phyloP scores from a whole-genome alignment of 2,329 filamentous ascomycete species.

The Monascus ruber region DNA sequence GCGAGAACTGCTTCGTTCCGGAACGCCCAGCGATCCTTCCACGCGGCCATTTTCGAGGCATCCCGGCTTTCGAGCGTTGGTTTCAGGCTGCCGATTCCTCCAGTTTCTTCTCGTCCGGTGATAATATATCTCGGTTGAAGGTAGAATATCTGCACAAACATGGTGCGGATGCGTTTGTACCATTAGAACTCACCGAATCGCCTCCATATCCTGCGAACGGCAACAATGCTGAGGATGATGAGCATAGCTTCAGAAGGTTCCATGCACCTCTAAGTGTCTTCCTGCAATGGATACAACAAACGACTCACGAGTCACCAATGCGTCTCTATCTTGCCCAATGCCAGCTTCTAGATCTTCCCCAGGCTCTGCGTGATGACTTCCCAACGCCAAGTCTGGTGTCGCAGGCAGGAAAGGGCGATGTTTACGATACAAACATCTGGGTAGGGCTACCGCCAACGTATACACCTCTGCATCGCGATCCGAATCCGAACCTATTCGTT shows the following conservation, averaged over 20 bases:
- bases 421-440: conserved; percentile 86
- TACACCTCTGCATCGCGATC: conserved; percentile 83
- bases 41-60: conserved; percentile 26
- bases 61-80: conserved; percentile 51
- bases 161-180: conserved; percentile 41
- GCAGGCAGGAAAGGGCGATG: conserved; percentile 59
- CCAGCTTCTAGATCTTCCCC: conserved; percentile 57
- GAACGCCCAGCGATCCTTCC: conserved; percentile 44
- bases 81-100: conserved; percentile 28
- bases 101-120: conserved; percentile 20
- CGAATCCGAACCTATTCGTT: conserved; percentile 85
- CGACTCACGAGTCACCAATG: conserved; percentile 1
- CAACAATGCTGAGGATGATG: not conserved
- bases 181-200: conserved; percentile 45
- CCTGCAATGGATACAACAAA: conserved; percentile 39
- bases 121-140: conserved; percentile 24
- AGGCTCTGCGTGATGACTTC: conserved; percentile 50
- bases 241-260: conserved; percentile 33
- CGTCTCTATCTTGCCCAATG: conserved; percentile 81
- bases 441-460: conserved; percentile 76
- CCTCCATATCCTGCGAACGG: not conserved
- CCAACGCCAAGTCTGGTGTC: conserved; percentile 55
- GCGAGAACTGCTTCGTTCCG: conserved; percentile 40
- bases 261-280: conserved; percentile 50
- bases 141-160: conserved; percentile 32